phyloP scores from a whole-genome alignment of 179 eudicot genomes.

The Beta lomatogona region DNA sequence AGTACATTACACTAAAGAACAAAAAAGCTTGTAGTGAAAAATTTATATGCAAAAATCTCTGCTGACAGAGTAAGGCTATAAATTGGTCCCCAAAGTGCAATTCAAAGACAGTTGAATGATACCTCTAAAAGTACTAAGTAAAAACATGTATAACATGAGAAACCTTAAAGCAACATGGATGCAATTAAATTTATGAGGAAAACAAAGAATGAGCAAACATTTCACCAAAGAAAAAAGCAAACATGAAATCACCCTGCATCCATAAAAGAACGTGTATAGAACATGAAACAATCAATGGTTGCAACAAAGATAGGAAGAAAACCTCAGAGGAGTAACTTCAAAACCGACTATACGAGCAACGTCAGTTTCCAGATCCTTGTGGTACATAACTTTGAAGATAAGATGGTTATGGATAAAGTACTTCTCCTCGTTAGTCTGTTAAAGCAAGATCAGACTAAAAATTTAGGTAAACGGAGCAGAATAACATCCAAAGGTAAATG shows the following conservation, averaged over 20 bases:
- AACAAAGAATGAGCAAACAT: background rate
- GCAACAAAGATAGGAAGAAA: constrained; percentile 14
- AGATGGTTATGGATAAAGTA: constrained; percentile 56
- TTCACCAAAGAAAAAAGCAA: background rate
- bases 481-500: background rate
- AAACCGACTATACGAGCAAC: constrained; percentile 55
- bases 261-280: background rate
- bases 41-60: background rate
- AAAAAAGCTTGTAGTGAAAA: background rate
- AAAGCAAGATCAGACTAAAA: constrained; percentile 17
- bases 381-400: constrained; percentile 53
- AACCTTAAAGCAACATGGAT: background rate
- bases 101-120: background rate
- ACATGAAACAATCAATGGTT: background rate
- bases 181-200: background rate
- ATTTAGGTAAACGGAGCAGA: background rate
- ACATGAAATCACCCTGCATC: background rate
- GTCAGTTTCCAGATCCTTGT: constrained; percentile 49
- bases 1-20: too few relatives aligned
- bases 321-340: constrained; percentile 55
- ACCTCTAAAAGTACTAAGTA: background rate
- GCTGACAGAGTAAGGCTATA: background rate
- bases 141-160: background rate
- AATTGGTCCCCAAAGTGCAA: background rate
- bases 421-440: constrained; percentile 46